Evolutionary conservation across 2,329 filamentous ascomycete species (phyloP).

Genomic region (Capronia coronata): DNA sequence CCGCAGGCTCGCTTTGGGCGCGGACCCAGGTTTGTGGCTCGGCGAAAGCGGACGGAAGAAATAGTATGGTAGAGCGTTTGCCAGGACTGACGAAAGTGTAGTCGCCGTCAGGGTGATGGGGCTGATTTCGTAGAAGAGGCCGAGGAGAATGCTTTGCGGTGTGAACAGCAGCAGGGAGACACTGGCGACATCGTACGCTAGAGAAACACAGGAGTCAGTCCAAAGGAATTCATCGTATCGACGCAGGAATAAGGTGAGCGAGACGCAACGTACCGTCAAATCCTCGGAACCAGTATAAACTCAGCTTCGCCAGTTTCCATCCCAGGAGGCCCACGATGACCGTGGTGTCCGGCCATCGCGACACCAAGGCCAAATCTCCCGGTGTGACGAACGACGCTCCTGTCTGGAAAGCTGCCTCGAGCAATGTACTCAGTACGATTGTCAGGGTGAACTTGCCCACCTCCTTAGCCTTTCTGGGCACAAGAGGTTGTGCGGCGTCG

Average conservation of each 20-base stretch:
- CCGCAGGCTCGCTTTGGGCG: slow-evolving; percentile 39
- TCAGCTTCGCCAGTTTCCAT: slow-evolving; percentile 60
- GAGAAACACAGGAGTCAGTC: not conserved
- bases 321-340: slow-evolving; percentile 53
- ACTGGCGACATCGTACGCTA: slow-evolving; percentile 59
- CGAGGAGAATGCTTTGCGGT: slow-evolving; percentile 68
- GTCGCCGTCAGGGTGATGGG: slow-evolving; percentile 55
- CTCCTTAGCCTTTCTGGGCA: slow-evolving; percentile 2
- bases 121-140: slow-evolving; percentile 68
- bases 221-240: not conserved
- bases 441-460: slow-evolving; percentile 40
- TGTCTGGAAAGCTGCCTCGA: slow-evolving; percentile 61
- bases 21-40: slow-evolving; percentile 53
- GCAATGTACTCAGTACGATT: slow-evolving; percentile 50
- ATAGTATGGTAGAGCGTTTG: slow-evolving; percentile 66
- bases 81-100: slow-evolving; percentile 61
- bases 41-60: slow-evolving; percentile 63
- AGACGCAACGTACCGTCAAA: slow-evolving; percentile 51
- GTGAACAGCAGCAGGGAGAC: slow-evolving; percentile 65
- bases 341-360: slow-evolving; percentile 54
- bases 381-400: slow-evolving; percentile 54
- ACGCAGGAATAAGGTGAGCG: not conserved
- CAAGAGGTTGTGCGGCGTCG: not conserved
- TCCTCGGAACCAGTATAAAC: slow-evolving; percentile 63
- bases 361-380: slow-evolving; percentile 61